Evolutionary conservation across 176 grass and related monocot genomes (phyloP), one percentile per base, ranked within the genome.

Genomic region (Carex myosuroides): DNA sequence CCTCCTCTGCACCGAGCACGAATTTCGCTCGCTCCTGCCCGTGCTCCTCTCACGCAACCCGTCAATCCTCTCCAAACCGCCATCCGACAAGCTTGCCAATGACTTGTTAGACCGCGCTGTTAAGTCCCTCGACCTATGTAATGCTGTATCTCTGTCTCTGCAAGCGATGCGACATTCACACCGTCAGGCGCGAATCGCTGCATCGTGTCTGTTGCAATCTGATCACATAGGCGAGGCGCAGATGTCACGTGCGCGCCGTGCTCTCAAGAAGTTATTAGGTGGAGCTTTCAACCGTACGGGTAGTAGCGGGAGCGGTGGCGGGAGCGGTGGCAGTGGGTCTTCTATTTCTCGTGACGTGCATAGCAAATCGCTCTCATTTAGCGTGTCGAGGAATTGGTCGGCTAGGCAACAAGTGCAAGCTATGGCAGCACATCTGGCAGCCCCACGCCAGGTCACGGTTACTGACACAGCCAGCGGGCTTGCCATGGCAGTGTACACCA

Each of bases 101-200:
- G 96, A 98, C 82, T 89, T 98, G 69, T 86, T 98, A 58, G 88
- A 98, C 82, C 93, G 96, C 42, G 14, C 86, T 50, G 71, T 98
- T 44, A 98, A 93, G 89, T 53, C 89, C 10, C 96, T 98, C 21
- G 96, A 98, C 81, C 79, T 93, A 13, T 94, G 94, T 85, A 98
- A 98, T 88, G 84, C 89, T 0, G 89, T 88, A 5, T 95, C 96
- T 73, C 83, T 92, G 41, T 58, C 96, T 30, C 88, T 98, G 54
- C 83, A 88, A 26, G 91, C 96, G 20, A 87, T 98, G 59, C 85
- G 85, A 3, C 91, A 88, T 74, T 86, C 88, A n/a, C 91, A 87
- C 80, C 96, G 96, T 76, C 86, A 92, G 6, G 93, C 93, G 20
- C 79, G 84, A 72, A 85, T 92, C 24, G 96, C 93, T 1, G 88